phyloP scores from a whole-genome alignment of 257 asterid species.

The Vinca minor region DNA sequence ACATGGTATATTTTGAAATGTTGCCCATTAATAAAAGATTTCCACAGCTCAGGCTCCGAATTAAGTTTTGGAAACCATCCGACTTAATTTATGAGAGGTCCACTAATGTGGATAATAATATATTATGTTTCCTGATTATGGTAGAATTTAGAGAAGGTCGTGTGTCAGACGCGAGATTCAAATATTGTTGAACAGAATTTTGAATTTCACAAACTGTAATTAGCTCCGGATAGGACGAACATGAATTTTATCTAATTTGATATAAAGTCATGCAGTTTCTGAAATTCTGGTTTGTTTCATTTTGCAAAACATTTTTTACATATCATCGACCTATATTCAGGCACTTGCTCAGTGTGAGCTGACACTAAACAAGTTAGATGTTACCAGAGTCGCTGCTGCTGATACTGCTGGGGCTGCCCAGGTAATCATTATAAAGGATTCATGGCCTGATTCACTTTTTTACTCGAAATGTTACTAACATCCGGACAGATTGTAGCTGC shows the following conservation, averaged over 20 bases:
- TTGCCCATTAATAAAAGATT: not conserved
- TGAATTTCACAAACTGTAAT: not conserved
- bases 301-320: not conserved
- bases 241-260: not conserved
- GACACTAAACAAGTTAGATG: constrained; percentile 47
- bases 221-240: not conserved
- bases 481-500: constrained; percentile 58
- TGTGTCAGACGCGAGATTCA: too few species aligned
- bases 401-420: constrained; percentile 92
- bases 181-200: too few species aligned
- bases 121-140: too few species aligned
- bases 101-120: not conserved
- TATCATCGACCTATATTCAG: constrained; percentile 27
- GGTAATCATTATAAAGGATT: constrained; percentile 36
- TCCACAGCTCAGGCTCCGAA: not conserved
- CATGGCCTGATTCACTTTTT: constrained; percentile 4
- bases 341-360: constrained; percentile 74
- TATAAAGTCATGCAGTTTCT: not conserved
- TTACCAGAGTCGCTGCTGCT: constrained; percentile 41
- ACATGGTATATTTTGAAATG: not conserved
- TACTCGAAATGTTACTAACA: constrained; percentile 18
- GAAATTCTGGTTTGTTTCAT: constrained; percentile 5
- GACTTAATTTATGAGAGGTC: too few species aligned
- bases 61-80: not conserved
- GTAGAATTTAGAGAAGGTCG: too few species aligned